phyloP scores from a whole-genome alignment of 169 alveolate species.

The Neospora caninum region DNA sequence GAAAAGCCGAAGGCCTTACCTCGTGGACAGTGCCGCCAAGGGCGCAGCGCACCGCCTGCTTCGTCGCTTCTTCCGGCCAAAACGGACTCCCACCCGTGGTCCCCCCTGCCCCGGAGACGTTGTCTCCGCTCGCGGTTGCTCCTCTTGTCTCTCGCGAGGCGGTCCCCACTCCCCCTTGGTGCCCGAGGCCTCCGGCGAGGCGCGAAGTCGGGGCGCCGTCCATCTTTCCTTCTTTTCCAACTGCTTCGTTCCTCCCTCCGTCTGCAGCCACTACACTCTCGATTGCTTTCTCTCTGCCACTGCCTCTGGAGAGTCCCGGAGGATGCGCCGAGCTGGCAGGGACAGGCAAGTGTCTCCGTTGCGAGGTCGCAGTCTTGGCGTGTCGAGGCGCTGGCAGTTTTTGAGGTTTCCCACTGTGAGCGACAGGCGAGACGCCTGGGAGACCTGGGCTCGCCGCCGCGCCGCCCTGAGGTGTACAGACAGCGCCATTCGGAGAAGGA shows the following conservation, averaged over 20 bases:
- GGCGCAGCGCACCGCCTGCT: not conserved
- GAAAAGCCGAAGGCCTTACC: not conserved
- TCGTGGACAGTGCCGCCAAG: not conserved
- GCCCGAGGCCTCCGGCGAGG: not conserved
- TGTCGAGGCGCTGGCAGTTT: not conserved
- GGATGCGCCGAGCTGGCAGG: not conserved
- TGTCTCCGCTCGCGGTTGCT: not conserved
- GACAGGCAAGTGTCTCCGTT: not conserved
- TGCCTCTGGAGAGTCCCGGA: not conserved
- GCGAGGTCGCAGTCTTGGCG: not conserved
- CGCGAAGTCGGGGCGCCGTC: not conserved
- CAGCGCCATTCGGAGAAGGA: too few species aligned
- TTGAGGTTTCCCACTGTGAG: too few species aligned
- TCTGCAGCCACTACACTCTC: not conserved
- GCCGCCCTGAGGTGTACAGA: too few species aligned
- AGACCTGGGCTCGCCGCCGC: too few species aligned
- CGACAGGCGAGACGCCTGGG: too few species aligned
- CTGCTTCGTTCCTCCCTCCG: not conserved
- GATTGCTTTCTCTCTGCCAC: not conserved
- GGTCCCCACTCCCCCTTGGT: not conserved
- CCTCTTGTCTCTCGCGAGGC: not conserved
- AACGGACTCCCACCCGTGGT: not conserved
- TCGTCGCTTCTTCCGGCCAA: not conserved
- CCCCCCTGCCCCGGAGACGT: too few species aligned
- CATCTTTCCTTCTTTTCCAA: not conserved